phyloP scores from a whole-genome alignment of 306 rosid genomes.

The Alnus glutinosa region DNA sequence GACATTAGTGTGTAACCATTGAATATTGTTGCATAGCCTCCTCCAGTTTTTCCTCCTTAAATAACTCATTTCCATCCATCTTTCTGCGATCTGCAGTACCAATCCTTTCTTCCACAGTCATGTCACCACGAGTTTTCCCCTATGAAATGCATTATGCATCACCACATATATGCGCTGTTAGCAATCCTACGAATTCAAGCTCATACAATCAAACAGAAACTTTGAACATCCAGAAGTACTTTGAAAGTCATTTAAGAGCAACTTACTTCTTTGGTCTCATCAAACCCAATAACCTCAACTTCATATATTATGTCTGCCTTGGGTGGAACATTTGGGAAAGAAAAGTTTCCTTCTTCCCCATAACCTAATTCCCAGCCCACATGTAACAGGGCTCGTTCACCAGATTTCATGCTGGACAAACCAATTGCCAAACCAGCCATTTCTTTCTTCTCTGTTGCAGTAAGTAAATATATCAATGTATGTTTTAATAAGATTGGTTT shows the following conservation, averaged over 20 bases:
- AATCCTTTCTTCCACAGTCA: constrained; percentile 96
- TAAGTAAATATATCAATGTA: constrained; percentile 17
- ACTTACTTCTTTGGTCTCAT: constrained; percentile 83
- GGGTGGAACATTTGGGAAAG: constrained; percentile 96
- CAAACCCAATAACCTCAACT: constrained; percentile 93
- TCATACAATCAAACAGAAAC: constrained; percentile 3
- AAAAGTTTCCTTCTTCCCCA: constrained; percentile 85
- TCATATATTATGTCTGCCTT: constrained; percentile 88
- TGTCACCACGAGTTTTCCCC: constrained; percentile 94
- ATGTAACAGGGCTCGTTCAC: constrained; percentile 76
- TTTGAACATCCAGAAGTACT: background rate
- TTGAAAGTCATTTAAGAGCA: constrained; percentile 2
- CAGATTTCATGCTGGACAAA: constrained; percentile 81
- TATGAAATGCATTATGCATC: constrained; percentile 16
- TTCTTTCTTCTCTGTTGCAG: constrained; percentile 82
- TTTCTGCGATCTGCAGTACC: constrained; percentile 87
- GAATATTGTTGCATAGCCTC: constrained; percentile 99
- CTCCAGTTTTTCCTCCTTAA: constrained; percentile 83
- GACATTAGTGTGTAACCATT: constrained; percentile 68
- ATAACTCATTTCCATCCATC: constrained; percentile 89
- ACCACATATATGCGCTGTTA: constrained; percentile 25
- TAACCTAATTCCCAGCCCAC: constrained; percentile 97
- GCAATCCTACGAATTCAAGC: constrained; percentile 29
- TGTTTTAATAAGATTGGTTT: no score
- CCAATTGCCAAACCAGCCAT: constrained; percentile 89